phyloP scores from a whole-genome alignment of 805 yeast genomes.

The Hanseniaspora thailandica region DNA sequence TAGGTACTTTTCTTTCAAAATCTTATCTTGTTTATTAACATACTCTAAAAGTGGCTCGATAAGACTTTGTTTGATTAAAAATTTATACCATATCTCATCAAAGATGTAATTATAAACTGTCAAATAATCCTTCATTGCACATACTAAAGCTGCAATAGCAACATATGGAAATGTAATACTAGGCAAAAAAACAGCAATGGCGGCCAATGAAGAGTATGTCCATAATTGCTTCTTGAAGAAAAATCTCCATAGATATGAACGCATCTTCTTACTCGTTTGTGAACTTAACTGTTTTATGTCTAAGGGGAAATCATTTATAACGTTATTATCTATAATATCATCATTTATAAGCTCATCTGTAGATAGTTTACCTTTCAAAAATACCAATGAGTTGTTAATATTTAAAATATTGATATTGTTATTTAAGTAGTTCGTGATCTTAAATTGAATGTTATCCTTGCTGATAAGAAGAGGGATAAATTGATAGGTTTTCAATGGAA shows the following conservation, averaged over 20 bases:
- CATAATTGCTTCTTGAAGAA: conserved; percentile 10
- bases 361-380: conserved; percentile 11
- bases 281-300: conserved; percentile 11
- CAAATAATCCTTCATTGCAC: conserved; percentile 10
- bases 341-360: conserved; percentile 10
- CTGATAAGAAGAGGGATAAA: conserved; percentile 8
- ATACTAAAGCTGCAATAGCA: background rate
- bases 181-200: background rate
- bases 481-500: conserved; percentile 6
- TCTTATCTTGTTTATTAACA: conserved; percentile 10
- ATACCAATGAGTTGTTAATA: conserved; percentile 12
- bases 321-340: conserved; percentile 13
- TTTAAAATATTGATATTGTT: conserved; percentile 11
- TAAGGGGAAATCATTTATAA: conserved; percentile 11
- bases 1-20: conserved; percentile 6
- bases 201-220: conserved; percentile 6
- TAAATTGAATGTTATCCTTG: conserved; percentile 5
- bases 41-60: conserved; percentile 10
- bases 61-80: conserved; percentile 7
- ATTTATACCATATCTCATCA: conserved; percentile 14
- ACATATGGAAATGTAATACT: background rate
- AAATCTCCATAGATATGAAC: conserved; percentile 11
- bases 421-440: conserved; percentile 10
- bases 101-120: conserved; percentile 11
- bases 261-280: conserved; percentile 9